Evolutionary conservation across 148 eudicot species (phyloP).

Genomic region (Bassia scoparia): DNA sequence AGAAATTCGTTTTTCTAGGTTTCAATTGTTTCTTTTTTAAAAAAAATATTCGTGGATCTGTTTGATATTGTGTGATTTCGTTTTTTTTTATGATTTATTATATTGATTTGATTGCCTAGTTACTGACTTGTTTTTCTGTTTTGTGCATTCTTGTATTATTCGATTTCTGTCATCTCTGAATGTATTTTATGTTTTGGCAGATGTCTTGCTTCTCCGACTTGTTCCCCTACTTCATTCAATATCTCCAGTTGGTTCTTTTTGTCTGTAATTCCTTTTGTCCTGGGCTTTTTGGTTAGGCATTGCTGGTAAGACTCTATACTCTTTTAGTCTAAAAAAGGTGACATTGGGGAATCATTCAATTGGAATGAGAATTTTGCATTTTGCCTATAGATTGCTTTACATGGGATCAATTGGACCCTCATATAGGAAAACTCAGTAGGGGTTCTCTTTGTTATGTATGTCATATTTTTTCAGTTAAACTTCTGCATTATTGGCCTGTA

Average conservation of each 20-base stretch:
- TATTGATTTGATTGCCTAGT: background rate
- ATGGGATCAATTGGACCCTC: too few relatives aligned
- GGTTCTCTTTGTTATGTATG: background rate
- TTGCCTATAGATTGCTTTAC: background rate
- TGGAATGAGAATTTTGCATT: background rate
- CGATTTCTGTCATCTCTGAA: slow-evolving; percentile 3
- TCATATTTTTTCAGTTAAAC: background rate
- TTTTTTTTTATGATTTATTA: too few relatives aligned
- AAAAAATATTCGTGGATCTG: too few relatives aligned
- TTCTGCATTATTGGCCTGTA: background rate
- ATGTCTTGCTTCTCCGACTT: slow-evolving; percentile 91
- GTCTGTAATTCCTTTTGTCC: slow-evolving; percentile 82
- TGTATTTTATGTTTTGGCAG: slow-evolving; percentile 37
- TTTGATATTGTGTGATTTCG: too few relatives aligned
- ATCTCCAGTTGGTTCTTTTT: slow-evolving; percentile 89
- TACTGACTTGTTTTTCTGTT: slow-evolving; percentile 2
- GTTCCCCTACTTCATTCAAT: slow-evolving; percentile 86
- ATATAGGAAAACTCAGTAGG: too few relatives aligned
- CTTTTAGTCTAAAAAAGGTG: background rate
- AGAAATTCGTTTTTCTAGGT: too few relatives aligned
- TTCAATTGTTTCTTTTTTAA: too few relatives aligned
- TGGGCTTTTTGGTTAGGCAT: slow-evolving; percentile 93
- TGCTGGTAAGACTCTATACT: slow-evolving; percentile 65
- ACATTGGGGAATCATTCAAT: background rate
- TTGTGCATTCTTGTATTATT: background rate